These are phyloP conservation scores for Starmerella tilneyi DNA, from an alignment of 805 yeast species.

Conservation along the genomic window DNA sequence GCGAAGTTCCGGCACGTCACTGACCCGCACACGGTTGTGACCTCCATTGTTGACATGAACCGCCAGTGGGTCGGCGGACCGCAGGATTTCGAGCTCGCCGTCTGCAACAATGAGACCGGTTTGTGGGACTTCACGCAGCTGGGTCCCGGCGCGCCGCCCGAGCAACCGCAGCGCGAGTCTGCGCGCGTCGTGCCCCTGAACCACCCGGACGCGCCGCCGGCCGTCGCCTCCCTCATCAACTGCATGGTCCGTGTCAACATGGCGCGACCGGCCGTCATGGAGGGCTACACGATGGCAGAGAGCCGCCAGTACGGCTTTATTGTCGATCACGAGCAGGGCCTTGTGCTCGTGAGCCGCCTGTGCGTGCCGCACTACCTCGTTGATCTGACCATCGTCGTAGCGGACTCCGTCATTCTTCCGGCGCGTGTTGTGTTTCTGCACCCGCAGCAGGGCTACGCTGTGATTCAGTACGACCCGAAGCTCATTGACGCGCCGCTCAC, in stretches of 20 bases:
- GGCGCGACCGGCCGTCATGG: constrained; percentile 58
- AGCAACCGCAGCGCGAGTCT: constrained; percentile 42
- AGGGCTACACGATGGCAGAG: constrained; percentile 56
- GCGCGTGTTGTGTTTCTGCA: constrained; percentile 75
- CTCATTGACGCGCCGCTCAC: constrained; percentile 60
- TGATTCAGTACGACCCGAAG: constrained; percentile 69
- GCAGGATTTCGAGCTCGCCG: constrained; percentile 56
- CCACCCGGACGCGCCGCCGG: constrained; percentile 44
- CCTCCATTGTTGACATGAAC: constrained; percentile 60
- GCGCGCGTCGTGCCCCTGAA: constrained; percentile 43
- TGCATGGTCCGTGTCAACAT: constrained; percentile 58
- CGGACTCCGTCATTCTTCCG: constrained; percentile 73
- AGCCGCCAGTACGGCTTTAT: constrained; percentile 66
- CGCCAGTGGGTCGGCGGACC: constrained; percentile 56
- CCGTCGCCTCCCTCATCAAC: constrained; percentile 14
- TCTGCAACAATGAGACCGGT: constrained; percentile 46
- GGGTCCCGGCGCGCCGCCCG: constrained; percentile 49
- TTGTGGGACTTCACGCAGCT: constrained; percentile 46
- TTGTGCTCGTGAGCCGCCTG: constrained; percentile 65
- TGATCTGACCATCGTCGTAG: constrained; percentile 68
- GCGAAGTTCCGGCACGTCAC: constrained; percentile 65
- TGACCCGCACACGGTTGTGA: constrained; percentile 64
- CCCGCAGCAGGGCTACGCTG: constrained; percentile 78
- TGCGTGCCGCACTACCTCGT: constrained; percentile 73
- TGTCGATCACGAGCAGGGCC: constrained; percentile 70